Conservation (phyloP, 768 basidiomycete species). For the Tulasnella sp. region DNA sequence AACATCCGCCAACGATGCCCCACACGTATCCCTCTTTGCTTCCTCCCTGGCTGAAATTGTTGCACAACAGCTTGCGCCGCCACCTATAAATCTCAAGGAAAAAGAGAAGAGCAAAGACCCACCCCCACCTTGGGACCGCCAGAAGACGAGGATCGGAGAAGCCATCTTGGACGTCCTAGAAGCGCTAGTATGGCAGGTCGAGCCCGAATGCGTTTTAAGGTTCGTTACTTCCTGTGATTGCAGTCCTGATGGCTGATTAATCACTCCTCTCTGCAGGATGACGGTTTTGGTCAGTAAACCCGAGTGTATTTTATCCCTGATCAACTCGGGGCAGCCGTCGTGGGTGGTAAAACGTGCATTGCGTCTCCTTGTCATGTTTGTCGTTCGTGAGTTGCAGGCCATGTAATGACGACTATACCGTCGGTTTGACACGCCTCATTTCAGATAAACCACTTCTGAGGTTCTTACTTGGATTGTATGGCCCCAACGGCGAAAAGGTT, state of each 20-base stretch:
- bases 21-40: not conserved
- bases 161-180: conserved; percentile 10
- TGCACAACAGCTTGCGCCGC: conserved; percentile 3
- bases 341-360: conserved; percentile 49
- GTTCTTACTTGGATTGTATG: not conserved
- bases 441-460: not conserved
- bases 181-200: not conserved
- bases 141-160: not conserved
- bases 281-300: conserved; percentile 6
- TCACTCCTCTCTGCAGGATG: not conserved
- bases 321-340: conserved; percentile 35
- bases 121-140: conserved; percentile 9
- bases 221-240: not conserved
- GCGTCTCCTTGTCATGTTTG: conserved; percentile 50
- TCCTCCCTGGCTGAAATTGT: not conserved
- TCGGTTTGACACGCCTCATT: not conserved
- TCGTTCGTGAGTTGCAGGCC: not conserved
- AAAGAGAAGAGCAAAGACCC: not conserved
- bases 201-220: not conserved
- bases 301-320: not conserved
- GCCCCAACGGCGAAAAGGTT: not conserved
- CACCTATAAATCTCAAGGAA: conserved; percentile 6
- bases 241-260: not conserved
- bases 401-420: not conserved
- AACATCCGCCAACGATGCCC: not conserved